A percentile compares a stretch with the other conserved stretches of the same genome.
phyloP scores from a whole-genome alignment of 768 basidiomycete species.

The Xerocomus brunneocitrinus region DNA sequence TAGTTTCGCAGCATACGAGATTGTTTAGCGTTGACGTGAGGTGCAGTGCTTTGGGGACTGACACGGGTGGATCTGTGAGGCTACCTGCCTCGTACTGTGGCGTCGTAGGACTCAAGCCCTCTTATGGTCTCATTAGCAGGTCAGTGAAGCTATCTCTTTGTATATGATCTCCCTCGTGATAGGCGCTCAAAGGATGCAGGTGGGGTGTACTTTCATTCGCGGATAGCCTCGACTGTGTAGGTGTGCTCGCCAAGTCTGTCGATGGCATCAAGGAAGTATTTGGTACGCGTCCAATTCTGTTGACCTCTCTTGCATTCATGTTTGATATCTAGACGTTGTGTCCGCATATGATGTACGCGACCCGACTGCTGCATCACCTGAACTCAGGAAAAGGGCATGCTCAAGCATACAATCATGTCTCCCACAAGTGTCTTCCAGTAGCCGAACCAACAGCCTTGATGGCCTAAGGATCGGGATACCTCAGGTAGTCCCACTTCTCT shows the following conservation, averaged over 20 bases:
- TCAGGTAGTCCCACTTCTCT: constrained; percentile 39
- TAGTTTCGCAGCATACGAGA: constrained; percentile 7
- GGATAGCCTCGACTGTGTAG: constrained; percentile 93
- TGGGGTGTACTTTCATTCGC: constrained; percentile 93
- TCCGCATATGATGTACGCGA: constrained; percentile 59
- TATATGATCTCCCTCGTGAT: background rate
- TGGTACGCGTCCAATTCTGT: constrained; percentile 36
- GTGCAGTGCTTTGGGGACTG: constrained; percentile 75
- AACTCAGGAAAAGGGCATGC: constrained; percentile 36
- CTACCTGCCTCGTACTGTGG: constrained; percentile 95
- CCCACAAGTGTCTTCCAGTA: background rate
- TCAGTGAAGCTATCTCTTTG: constrained; percentile 29
- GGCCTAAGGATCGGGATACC: constrained; percentile 75
- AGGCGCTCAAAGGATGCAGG: constrained; percentile 36
- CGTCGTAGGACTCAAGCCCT: constrained; percentile 88
- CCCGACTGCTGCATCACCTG: constrained; percentile 59
- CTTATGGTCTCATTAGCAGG: constrained; percentile 89
- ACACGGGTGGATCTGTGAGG: constrained; percentile 92
- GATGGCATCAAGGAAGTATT: constrained; percentile 52
- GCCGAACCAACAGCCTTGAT: constrained; percentile 27
- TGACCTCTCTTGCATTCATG: constrained; percentile 1
- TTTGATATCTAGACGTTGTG: constrained; percentile 27
- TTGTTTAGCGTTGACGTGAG: background rate
- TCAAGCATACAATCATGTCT: constrained; percentile 17
- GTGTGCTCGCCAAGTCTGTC: constrained; percentile 62